Conservation (phyloP, 805 yeast species). For the Saccharomycopsis babjevae region DNA sequence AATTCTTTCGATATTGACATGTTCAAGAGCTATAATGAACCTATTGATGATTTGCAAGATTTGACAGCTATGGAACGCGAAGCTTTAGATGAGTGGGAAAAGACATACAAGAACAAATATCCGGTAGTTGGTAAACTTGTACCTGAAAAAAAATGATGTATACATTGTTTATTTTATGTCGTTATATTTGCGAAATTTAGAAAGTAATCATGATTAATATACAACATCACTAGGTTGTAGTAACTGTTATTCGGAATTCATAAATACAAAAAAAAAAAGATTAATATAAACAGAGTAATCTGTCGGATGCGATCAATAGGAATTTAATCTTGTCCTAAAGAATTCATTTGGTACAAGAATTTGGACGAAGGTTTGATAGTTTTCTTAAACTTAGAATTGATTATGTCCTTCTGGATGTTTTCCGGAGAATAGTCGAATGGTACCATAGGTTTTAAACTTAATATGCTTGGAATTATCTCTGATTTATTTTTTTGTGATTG, state of each 20-base stretch:
- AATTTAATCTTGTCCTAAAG: background rate
- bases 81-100: constrained; percentile 76
- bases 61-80: constrained; percentile 50
- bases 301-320: background rate
- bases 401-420: background rate
- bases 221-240: background rate
- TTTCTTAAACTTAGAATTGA: background rate
- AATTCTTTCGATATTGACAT: constrained; percentile 70
- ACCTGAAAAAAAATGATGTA: constrained; percentile 23
- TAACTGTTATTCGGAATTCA: background rate
- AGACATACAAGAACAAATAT: constrained; percentile 73
- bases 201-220: background rate
- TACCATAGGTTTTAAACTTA: background rate
- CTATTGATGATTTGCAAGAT: constrained; percentile 63
- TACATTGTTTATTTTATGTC: background rate
- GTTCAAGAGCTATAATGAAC: constrained; percentile 61
- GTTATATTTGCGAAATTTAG: background rate
- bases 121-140: constrained; percentile 67
- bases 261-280: background rate
- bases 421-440: background rate
- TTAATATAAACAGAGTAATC: background rate
- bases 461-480: background rate
- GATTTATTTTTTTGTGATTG: background rate
- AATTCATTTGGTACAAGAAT: background rate
- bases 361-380: background rate